Conservation (phyloP, 495 filamentous ascomycete species). For the Penicillium odoratum region DNA sequence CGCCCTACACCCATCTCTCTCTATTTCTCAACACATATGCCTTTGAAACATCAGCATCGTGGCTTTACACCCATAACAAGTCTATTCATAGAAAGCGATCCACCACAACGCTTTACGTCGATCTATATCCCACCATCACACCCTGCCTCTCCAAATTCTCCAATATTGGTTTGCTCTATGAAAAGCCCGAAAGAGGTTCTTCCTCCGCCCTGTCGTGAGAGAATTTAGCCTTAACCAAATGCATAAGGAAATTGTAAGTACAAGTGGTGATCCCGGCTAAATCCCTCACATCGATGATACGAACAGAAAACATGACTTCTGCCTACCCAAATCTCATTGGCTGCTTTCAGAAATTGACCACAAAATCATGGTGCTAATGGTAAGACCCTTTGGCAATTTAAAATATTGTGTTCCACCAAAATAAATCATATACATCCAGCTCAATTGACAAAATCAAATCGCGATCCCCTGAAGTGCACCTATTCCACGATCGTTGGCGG, state of each 20-base stretch:
- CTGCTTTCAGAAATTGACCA: too few species aligned
- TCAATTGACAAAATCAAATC: too few species aligned
- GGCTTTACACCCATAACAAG: neutral
- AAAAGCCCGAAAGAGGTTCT: neutral
- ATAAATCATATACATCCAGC: too few species aligned
- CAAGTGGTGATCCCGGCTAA: too few species aligned
- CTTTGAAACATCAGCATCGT: neutral
- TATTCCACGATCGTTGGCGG: neutral
- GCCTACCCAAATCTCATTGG: too few species aligned
- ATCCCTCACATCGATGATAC: too few species aligned
- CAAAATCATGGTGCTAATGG: too few species aligned
- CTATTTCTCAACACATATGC: neutral
- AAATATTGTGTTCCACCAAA: too few species aligned
- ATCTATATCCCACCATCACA: neutral
- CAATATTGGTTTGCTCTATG: neutral
- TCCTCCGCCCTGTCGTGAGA: too few species aligned
- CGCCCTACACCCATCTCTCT: neutral
- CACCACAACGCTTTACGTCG: neutral
- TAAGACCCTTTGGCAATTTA: too few species aligned
- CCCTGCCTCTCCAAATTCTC: neutral
- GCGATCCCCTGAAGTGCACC: neutral
- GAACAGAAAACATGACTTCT: too few species aligned
- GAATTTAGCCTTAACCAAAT: neutral
- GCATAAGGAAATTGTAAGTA: neutral
- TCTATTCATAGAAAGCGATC: neutral